A percentile compares a stretch with the other conserved stretches of the same genome.
phyloP scores from a whole-genome alignment of 345 rosid species.

The Rubroshorea leprosula region DNA sequence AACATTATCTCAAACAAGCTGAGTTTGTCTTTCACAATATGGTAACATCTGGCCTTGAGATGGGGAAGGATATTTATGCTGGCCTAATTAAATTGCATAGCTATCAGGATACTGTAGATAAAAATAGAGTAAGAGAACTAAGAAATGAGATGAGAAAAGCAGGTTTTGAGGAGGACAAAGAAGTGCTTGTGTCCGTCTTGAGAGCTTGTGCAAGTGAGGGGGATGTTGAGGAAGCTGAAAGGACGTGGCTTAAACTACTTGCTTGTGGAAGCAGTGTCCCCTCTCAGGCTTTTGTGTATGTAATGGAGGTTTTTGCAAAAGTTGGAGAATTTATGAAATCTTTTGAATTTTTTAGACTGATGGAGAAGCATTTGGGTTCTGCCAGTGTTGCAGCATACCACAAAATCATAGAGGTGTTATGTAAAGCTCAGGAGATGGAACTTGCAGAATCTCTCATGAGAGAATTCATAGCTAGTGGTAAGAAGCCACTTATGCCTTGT shows the following conservation, averaged over 20 bases:
- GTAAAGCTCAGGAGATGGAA: slow-evolving; percentile 47
- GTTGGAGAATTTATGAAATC: slow-evolving; percentile 44
- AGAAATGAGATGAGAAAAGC: slow-evolving; percentile 60
- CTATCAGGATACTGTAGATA: slow-evolving; percentile 63
- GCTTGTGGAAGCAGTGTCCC: slow-evolving; percentile 33
- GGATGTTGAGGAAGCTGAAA: slow-evolving; percentile 58
- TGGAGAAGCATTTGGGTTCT: slow-evolving; percentile 52
- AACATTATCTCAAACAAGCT: slow-evolving; percentile 66
- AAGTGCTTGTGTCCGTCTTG: slow-evolving; percentile 64
- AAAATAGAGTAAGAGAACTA: slow-evolving; percentile 40
- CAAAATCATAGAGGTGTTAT: slow-evolving; percentile 59
- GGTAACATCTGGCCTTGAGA: slow-evolving; percentile 58
- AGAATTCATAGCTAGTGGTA: slow-evolving; percentile 55
- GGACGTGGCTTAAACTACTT: slow-evolving; percentile 53
- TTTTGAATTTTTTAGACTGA: slow-evolving; percentile 53
- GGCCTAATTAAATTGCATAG: slow-evolving; percentile 87
- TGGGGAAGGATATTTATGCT: slow-evolving; percentile 57
- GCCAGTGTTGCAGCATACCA: slow-evolving; percentile 61
- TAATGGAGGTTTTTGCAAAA: slow-evolving; percentile 71
- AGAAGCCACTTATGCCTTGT: slow-evolving; percentile 64
- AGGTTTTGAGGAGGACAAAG: slow-evolving; percentile 61
- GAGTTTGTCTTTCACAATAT: slow-evolving; percentile 79
- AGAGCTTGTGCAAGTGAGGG: slow-evolving; percentile 73
- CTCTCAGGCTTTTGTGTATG: slow-evolving; percentile 67
- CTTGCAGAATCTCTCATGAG: slow-evolving; percentile 54